Conservation (phyloP, 1,284 basidiomycete species). For the Ceratobasidium sp. region DNA sequence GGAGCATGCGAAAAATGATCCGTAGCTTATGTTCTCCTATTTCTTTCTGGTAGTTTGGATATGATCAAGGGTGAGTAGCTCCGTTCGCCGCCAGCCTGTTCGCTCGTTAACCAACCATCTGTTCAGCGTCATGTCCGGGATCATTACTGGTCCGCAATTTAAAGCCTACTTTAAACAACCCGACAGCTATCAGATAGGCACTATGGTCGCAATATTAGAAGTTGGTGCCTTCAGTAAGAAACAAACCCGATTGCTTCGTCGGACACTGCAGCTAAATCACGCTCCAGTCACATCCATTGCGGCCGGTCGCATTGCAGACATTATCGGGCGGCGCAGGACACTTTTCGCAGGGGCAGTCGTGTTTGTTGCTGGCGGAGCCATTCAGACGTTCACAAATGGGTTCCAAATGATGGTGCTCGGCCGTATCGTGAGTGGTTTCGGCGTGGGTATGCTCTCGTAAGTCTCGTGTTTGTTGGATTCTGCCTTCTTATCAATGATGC, state of each 20-base stretch:
- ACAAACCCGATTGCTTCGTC: slow-evolving; percentile 10
- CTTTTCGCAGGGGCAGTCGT: slow-evolving; percentile 88
- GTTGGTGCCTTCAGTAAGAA: slow-evolving; percentile 88
- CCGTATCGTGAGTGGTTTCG: slow-evolving; percentile 89
- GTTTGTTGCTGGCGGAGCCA: slow-evolving; percentile 88
- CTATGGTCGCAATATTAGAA: slow-evolving; percentile 93
- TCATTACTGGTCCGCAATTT: slow-evolving; percentile 95
- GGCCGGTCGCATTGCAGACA: slow-evolving; percentile 89
- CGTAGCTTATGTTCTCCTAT: slow-evolving; percentile 5
- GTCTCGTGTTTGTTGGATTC: slow-evolving; percentile 55
- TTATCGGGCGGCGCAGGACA: slow-evolving; percentile 88
- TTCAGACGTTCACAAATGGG: slow-evolving; percentile 90
- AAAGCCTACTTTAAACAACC: slow-evolving; percentile 86
- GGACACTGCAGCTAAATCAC: slow-evolving; percentile 13
- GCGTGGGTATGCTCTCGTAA: slow-evolving; percentile 92
- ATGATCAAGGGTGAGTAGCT: slow-evolving; percentile 86
- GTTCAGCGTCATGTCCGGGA: slow-evolving; percentile 84
- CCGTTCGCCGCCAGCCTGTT: not conserved
- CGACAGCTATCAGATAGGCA: slow-evolving; percentile 74
- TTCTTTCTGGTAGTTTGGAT: slow-evolving; percentile 75
- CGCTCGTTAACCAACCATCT: slow-evolving; percentile 53
- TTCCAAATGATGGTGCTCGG: slow-evolving; percentile 91
- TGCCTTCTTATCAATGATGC: slow-evolving; percentile 37
- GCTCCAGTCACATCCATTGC: slow-evolving; percentile 86
- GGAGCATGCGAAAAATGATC: not conserved